Evolutionary conservation across 495 filamentous ascomycete genomes (phyloP).

Genomic region (Xylaria cubensis): DNA sequence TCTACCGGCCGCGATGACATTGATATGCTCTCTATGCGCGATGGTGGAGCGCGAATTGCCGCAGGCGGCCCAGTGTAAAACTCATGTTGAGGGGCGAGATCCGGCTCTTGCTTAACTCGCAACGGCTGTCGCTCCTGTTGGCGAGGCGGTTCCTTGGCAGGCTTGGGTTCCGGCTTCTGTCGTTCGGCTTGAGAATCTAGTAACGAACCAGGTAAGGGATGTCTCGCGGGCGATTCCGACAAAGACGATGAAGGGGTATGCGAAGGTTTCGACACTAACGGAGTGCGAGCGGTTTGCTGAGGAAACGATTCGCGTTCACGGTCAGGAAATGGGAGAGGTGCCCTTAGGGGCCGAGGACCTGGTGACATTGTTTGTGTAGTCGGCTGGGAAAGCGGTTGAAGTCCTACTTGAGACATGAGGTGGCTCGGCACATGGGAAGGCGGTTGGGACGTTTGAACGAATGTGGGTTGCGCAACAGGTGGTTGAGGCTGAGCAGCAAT

Average conservation of each 20-base stretch:
- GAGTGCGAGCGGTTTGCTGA: conserved; percentile 35
- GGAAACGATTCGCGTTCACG: conserved; percentile 38
- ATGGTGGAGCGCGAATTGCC: conserved; percentile 38
- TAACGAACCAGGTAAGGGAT: conserved; percentile 38
- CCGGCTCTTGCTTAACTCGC: conserved; percentile 55
- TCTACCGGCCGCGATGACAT: conserved; percentile 50
- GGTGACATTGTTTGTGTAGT: conserved; percentile 50
- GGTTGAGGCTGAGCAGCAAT: conserved; percentile 45
- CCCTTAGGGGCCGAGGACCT: conserved; percentile 43
- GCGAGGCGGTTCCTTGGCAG: conserved; percentile 35
- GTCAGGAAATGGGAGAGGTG: conserved; percentile 41
- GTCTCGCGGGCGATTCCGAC: conserved; percentile 38
- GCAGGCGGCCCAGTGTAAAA: conserved; percentile 36
- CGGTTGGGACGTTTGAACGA: conserved; percentile 34
- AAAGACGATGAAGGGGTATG: conserved; percentile 33
- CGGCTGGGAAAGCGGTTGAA: conserved; percentile 38
- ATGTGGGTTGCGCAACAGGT: conserved; percentile 34
- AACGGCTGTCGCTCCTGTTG: conserved; percentile 41
- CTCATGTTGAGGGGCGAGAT: conserved; percentile 45
- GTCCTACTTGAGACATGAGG: conserved; percentile 35
- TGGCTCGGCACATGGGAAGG: conserved; percentile 33
- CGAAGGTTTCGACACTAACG: conserved; percentile 35
- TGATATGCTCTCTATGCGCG: conserved; percentile 47
- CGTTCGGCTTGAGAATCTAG: conserved; percentile 38
- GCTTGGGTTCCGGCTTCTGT: conserved; percentile 37